Percentiles rank a stretch among this genome's conserved stretches.
Evolutionary conservation across 2,329 filamentous ascomycete species (phyloP).

Genomic region (Pseudovirgaria hyperparasitica): DNA sequence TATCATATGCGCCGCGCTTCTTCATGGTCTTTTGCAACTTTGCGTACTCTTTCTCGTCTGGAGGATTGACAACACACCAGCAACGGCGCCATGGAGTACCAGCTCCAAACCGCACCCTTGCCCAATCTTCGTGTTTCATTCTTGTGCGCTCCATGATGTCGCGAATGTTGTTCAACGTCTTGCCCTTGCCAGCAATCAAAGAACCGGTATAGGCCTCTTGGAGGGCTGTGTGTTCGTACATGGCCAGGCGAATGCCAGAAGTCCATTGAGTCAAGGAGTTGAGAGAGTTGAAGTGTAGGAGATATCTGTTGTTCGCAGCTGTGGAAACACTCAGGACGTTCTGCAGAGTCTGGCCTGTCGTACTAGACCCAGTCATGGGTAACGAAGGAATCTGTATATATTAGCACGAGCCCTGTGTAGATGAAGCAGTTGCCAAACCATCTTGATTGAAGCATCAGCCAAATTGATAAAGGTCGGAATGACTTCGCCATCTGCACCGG

Average conservation of each 20-base stretch:
- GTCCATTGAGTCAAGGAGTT: constrained; percentile 95
- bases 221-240: constrained; percentile 85
- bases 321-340: constrained; percentile 95
- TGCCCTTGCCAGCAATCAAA: constrained; percentile 88
- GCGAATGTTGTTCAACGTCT: constrained; percentile 76
- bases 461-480: constrained; percentile 90
- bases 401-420: constrained; percentile 7
- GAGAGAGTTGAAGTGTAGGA: constrained; percentile 91
- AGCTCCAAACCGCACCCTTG: constrained; percentile 84
- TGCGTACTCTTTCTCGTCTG: constrained; percentile 82
- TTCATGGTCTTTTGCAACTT: constrained; percentile 72
- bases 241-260: constrained; percentile 79
- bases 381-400: constrained; percentile 49
- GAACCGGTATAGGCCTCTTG: constrained; percentile 97
- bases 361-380: constrained; percentile 64
- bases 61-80: constrained; percentile 89
- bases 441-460: constrained; percentile 94
- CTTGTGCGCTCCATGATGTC: constrained; percentile 72
- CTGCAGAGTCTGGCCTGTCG: constrained; percentile 71
- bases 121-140: constrained; percentile 80
- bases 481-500: constrained; percentile 73
- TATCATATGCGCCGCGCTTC: constrained; percentile 76
- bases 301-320: constrained; percentile 85
- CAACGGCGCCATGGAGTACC: constrained; percentile 93
- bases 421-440: constrained; percentile 48